Evolutionary conservation across 345 rosid species (phyloP), one percentile per base, ranked within the genome.

Genomic region (Eucalyptus erythrocorys): DNA sequence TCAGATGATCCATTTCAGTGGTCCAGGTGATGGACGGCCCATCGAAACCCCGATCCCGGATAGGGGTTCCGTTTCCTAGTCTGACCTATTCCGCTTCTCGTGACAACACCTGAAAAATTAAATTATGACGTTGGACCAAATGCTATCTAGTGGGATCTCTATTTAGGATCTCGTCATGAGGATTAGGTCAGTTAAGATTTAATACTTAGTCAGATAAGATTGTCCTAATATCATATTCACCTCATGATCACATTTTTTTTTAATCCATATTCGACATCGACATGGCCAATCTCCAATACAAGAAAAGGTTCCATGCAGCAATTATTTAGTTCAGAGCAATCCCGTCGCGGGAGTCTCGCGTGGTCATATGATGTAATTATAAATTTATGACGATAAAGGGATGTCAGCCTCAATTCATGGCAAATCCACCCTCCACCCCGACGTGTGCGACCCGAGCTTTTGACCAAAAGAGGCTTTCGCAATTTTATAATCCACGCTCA

Each of bases 41-140:
- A 16, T 68, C 79, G 7, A 68, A 68, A 5, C 21, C 42, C 19
- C 4, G 3, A 8, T 32, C 19, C 7, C 1, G 1, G 7, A 26
- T n/a, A 7, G 7, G 64, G 30, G 1, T 57, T 26, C 5, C 7
- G 2, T 27, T 61, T 6, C 34, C 68, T 12, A 61, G 68, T 13
- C 3, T 30, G 68, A 27, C 8, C 4, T 3, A 4, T 61, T 61
- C 68, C 68, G 30, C 30, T 55, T 55, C 30, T 24, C 10, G 8
- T 2, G 17, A 61, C 16, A 30, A 6, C 32, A 3, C 14, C 4
- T 0, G 0, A 13, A 30, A 13, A 27, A 27, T 61, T 12, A 30
- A 27, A 61, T 27, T 6, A 27, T 30, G 16, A 30, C 6, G 32
- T 13, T 1, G 17, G 34, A 30, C 8, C 68, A 27, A 5, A 13